Evolutionary conservation across 108 stramenopile species (phyloP).

Genomic region (Fragilaria crotonensis): DNA sequence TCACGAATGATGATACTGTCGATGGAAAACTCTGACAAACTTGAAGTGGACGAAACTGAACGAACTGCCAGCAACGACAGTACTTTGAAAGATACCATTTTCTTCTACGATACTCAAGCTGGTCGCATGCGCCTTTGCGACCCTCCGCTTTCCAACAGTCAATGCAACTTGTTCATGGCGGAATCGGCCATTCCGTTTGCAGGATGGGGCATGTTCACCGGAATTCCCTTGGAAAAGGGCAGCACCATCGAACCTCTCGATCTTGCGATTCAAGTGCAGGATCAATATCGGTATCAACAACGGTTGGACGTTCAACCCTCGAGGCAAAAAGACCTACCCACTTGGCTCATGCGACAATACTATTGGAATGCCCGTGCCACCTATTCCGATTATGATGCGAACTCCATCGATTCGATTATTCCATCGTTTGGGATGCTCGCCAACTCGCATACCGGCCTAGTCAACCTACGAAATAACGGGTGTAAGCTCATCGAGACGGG

Average conservation of each 20-base stretch:
- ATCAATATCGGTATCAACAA: slow-evolving; percentile 1
- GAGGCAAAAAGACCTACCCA: not conserved
- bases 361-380: slow-evolving; percentile 10
- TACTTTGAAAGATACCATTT: no score
- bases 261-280: slow-evolving; percentile 3
- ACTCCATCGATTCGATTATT: slow-evolving; percentile 4
- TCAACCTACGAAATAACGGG: not conserved
- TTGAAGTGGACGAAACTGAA: no score
- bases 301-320: not conserved
- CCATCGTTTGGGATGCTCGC: slow-evolving; percentile 43
- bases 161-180: slow-evolving; percentile 37
- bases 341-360: slow-evolving; percentile 20
- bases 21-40: no score
- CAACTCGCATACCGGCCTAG: slow-evolving; percentile 36
- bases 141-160: not conserved
- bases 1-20: no score
- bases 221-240: slow-evolving; percentile 4
- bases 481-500: not conserved
- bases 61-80: no score
- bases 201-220: slow-evolving; percentile 44
- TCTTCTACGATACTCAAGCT: not conserved
- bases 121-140: not conserved
- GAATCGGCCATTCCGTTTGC: slow-evolving; percentile 43
- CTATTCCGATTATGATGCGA: slow-evolving; percentile 1
- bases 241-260: slow-evolving; percentile 1